phyloP scores from a whole-genome alignment of 1,139 yeast genomes.

The Lodderomyces metapsilosis region DNA sequence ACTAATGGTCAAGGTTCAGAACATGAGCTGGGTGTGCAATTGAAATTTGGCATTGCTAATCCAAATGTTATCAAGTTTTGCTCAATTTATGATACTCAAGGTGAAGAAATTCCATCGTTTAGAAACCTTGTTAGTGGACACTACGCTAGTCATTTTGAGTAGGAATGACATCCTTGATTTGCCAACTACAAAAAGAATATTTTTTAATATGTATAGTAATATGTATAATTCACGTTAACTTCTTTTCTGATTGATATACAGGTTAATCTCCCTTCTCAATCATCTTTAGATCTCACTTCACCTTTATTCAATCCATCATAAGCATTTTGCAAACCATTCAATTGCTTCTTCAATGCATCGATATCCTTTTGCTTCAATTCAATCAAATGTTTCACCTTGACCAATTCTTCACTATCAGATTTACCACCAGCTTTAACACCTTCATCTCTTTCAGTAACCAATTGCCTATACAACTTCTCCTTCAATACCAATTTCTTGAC shows the following conservation, averaged over 20 bases:
- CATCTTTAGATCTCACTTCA: constrained; percentile 8
- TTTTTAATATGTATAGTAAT: constrained; percentile 1
- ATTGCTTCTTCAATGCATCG: constrained; percentile 51
- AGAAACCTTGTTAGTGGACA: constrained; percentile 38
- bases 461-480: constrained; percentile 41
- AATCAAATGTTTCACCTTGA: constrained; percentile 42
- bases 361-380: constrained; percentile 48
- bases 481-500: constrained; percentile 59
- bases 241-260: neutral
- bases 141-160: constrained; percentile 29
- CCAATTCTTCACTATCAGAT: constrained; percentile 28
- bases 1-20: constrained; percentile 63
- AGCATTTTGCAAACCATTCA: constrained; percentile 50
- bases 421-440: constrained; percentile 12
- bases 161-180: neutral
- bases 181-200: too few species aligned
- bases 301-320: constrained; percentile 44
- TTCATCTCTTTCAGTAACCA: constrained; percentile 15
- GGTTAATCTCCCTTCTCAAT: constrained; percentile 4
- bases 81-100: constrained; percentile 18
- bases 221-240: neutral
- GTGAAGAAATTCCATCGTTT: constrained; percentile 27
- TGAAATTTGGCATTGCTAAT: constrained; percentile 50
- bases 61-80: constrained; percentile 24
- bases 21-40: constrained; percentile 67